Evolutionary conservation across 73 alveolate genomes (phyloP).

Genomic region (Chromera velia): DNA sequence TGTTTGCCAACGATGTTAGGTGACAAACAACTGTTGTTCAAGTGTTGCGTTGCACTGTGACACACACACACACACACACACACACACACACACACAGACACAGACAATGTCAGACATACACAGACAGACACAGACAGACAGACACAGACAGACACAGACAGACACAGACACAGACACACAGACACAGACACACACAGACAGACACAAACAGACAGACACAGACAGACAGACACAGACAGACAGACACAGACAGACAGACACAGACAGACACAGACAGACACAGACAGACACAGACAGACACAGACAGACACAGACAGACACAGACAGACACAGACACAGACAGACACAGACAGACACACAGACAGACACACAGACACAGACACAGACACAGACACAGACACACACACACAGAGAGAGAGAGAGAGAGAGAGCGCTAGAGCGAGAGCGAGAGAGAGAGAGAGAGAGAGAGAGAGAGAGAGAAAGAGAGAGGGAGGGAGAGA

Average conservation of each 20-base stretch:
- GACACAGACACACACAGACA: not conserved
- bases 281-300: not conserved
- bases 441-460: no score
- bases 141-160: not conserved
- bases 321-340: not conserved
- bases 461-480: slow-evolving; percentile 5
- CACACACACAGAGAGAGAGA: not conserved
- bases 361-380: not conserved
- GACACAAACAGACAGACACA: no score
- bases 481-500: not conserved
- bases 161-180: not conserved
- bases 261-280: slow-evolving; percentile 2
- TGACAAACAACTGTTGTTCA: no score
- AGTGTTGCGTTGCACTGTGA: no score
- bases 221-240: not conserved
- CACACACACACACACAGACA: not conserved
- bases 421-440: no score
- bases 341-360: not conserved
- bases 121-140: not conserved
- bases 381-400: not conserved
- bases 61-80: not conserved
- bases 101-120: not conserved
- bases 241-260: not conserved
- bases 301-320: not conserved
- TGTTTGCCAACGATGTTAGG: no score